Evolutionary conservation across 345 rosid species (phyloP).

Genomic region (Salix dunnii): DNA sequence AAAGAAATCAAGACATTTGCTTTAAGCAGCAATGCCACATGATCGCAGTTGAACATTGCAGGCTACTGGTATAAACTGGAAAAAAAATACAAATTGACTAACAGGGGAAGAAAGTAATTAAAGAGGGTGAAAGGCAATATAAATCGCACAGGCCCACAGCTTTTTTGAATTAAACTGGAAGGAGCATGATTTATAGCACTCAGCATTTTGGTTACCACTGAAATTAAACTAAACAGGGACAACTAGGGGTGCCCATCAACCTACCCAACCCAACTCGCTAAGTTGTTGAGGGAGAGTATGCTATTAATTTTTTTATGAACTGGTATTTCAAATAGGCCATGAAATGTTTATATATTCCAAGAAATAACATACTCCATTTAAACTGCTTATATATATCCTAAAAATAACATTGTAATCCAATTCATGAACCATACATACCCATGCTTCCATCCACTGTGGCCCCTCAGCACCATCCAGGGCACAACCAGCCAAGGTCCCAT

Average conservation of each 20-base stretch:
- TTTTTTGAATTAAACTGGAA: not conserved
- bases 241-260: not conserved
- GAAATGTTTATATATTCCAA: not conserved
- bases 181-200: not conserved
- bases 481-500: constrained; percentile 94
- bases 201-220: not conserved
- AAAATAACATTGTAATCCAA: constrained; percentile 1
- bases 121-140: too few relatives aligned
- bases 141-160: too few relatives aligned
- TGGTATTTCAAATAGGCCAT: not conserved
- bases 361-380: not conserved
- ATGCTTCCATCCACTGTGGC: constrained; percentile 99
- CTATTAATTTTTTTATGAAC: not conserved
- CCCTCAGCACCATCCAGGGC: constrained; percentile 99
- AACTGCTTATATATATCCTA: not conserved
- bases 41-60: too few relatives aligned
- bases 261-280: not conserved
- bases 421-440: constrained; percentile 57
- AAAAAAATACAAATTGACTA: too few relatives aligned
- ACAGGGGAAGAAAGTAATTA: too few relatives aligned
- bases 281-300: not conserved
- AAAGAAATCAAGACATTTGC: not conserved
- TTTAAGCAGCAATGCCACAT: too few relatives aligned
- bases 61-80: too few relatives aligned
- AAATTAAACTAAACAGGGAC: not conserved